Percentiles rank a stretch among this genome's conserved stretches.
Conservation (phyloP, 257 asterid species). For the Thymus quinquecostatus region DNA sequence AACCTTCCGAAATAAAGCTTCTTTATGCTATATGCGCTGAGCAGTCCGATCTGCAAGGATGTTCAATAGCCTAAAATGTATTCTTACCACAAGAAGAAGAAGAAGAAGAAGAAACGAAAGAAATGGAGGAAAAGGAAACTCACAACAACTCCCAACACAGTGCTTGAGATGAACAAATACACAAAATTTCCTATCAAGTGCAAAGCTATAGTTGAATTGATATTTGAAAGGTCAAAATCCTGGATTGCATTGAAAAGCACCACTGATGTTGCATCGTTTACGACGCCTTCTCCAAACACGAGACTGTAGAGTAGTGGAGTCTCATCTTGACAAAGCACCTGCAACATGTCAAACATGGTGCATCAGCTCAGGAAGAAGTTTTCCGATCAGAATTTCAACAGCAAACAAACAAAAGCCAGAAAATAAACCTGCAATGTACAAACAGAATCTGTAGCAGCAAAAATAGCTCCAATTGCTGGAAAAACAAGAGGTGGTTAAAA, state of each 20-base stretch:
- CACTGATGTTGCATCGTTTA: conserved; percentile 73
- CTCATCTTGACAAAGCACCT: conserved; percentile 70
- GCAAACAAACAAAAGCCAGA: conserved; percentile 11
- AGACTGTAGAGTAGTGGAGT: conserved; percentile 69
- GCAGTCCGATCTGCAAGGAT: conserved; percentile 56
- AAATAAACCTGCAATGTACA: conserved; percentile 66
- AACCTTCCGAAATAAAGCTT: conserved; percentile 70
- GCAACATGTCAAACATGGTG: conserved; percentile 26
- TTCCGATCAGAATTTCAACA: conserved; percentile 11
- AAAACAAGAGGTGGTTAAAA: conserved; percentile 22
- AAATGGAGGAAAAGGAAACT: conserved; percentile 27
- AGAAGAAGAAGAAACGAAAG: not conserved
- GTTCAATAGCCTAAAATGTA: conserved; percentile 18
- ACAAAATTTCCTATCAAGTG: conserved; percentile 55
- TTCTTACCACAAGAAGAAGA: not conserved
- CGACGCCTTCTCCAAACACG: conserved; percentile 78
- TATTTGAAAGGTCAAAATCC: conserved; percentile 53
- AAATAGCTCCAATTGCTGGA: conserved; percentile 74
- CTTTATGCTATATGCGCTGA: conserved; percentile 66
- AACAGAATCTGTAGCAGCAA: conserved; percentile 77
- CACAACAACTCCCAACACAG: conserved; percentile 56
- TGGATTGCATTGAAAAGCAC: conserved; percentile 80
- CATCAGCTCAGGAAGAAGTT: conserved; percentile 12
- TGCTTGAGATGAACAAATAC: conserved; percentile 55
- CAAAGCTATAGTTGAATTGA: conserved; percentile 42